phyloP scores from a whole-genome alignment of 768 basidiomycete genomes.

The Lentinus tigrinus region DNA sequence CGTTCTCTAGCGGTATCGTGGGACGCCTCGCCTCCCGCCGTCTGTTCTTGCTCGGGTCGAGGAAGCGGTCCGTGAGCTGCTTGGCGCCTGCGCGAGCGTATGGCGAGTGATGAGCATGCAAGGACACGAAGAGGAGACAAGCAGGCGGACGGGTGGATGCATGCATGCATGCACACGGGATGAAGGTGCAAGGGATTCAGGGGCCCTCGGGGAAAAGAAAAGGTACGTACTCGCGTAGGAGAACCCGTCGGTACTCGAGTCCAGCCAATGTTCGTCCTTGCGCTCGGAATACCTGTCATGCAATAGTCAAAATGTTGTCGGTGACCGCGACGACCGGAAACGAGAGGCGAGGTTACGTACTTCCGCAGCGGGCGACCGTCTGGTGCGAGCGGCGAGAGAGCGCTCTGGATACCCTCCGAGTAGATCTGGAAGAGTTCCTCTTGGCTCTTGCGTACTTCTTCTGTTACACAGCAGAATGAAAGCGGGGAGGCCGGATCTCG shows the following conservation, averaged over 20 bases:
- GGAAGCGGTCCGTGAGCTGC: constrained; percentile 13
- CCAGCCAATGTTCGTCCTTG: constrained; percentile 59
- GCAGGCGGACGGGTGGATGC: no score
- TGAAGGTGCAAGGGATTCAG: background rate
- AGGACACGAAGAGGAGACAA: no score
- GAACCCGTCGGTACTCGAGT: constrained; percentile 51
- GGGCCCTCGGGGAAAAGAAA: background rate
- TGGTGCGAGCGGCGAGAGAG: constrained; percentile 55
- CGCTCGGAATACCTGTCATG: constrained; percentile 55
- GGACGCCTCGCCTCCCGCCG: constrained; percentile 5
- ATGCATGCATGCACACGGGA: background rate
- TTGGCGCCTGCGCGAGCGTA: constrained; percentile 1
- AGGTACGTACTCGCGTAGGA: constrained; percentile 50
- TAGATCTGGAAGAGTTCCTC: constrained; percentile 47
- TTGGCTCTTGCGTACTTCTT: constrained; percentile 52
- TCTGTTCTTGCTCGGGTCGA: constrained; percentile 12
- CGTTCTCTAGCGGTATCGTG: background rate
- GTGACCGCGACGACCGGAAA: background rate
- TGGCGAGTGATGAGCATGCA: background rate
- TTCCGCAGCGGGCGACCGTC: constrained; percentile 63
- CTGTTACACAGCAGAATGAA: constrained; percentile 65
- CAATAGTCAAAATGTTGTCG: background rate
- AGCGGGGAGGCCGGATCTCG: constrained; percentile 60
- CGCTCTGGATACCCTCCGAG: constrained; percentile 39
- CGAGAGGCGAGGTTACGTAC: constrained; percentile 35